These are phyloP conservation scores for Puccinellia tenuiflora DNA, from an alignment of 176 grass and related monocot species.

Conservation along the genomic window DNA sequence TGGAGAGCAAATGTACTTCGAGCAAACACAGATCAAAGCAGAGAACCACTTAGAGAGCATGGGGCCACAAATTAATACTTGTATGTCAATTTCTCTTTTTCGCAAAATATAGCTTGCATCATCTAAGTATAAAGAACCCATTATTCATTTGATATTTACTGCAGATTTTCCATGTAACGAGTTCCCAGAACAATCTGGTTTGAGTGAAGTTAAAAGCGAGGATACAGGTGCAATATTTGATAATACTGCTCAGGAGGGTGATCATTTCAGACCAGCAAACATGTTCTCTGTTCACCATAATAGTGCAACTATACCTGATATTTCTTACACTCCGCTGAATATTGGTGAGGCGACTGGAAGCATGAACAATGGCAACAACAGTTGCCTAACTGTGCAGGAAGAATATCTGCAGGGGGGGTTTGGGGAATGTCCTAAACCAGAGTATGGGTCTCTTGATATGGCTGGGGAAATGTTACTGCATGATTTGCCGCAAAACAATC, in stretches of 20 bases:
- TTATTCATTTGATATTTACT: constrained; percentile 24
- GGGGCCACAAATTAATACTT: constrained; percentile 27
- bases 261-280: constrained; percentile 19
- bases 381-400: constrained; percentile 41
- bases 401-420: constrained; percentile 21
- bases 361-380: constrained; percentile 40
- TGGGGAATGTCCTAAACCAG: constrained; percentile 18
- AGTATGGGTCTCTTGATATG: constrained; percentile 31
- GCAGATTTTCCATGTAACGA: constrained; percentile 38
- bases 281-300: constrained; percentile 22
- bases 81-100: constrained; percentile 19
- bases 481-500: constrained; percentile 37
- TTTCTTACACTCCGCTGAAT: constrained; percentile 28
- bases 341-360: constrained; percentile 31
- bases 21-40: constrained; percentile 27
- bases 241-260: constrained; percentile 31
- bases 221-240: constrained; percentile 21
- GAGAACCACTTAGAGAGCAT: constrained; percentile 5
- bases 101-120: neutral
- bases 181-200: constrained; percentile 36
- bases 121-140: neutral
- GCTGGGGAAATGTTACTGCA: constrained; percentile 14
- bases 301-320: constrained; percentile 27
- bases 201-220: constrained; percentile 37
- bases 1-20: constrained; percentile 30